Base-by-base conservation (phyloP, 148 eudicot genomes). In the Pouteria glomerata region DNA sequence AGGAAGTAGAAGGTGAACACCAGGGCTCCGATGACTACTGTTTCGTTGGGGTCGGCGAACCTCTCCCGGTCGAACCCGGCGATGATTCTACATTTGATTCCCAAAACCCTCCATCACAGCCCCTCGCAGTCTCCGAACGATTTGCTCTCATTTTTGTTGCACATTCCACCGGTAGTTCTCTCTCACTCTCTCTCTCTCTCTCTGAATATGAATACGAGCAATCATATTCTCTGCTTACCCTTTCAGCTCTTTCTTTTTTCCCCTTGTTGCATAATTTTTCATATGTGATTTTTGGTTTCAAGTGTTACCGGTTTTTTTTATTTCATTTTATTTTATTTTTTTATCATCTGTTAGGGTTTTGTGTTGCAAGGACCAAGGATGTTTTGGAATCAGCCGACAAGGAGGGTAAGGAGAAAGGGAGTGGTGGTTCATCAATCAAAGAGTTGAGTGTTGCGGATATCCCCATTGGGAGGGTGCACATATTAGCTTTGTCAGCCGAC, bases 281-380 rank as follows among this genome's bases (percentile, higher is more conserved):
- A 34, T 29, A n/a, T n/a, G n/a, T n/a, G n/a, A n/a, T n/a, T n/a
- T 57, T 16, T 29, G 13, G 35, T 19, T 73, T 63, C 29, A 23
- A 7, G 8, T 6, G 34, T 73, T 57, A 7, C 45, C 16, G 8
- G 5, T 53, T 55, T 21, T 15, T 68, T 68, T n/a, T n/a, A n/a
- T n/a, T n/a, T n/a, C n/a, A n/a, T n/a, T n/a, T n/a, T n/a, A n/a
- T n/a, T n/a, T n/a, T n/a, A n/a, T 63, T 21, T 26, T 33, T 33
- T 35, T 0, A 21, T 16, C 19, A 39, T 65, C 73, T 77, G 59
- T 60, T 77, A 90, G 98, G 99, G 34, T 95, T 95, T 86, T 92
- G 81, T 70, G 94, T 92, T 68, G 88, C 89, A 56, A 88, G 86
- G 85, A 85, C 84, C 21, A 82, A 74, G 77, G 97, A 95, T 11